Conservation (phyloP, 495 filamentous ascomycete genomes). For the Daldinia concentrica region DNA sequence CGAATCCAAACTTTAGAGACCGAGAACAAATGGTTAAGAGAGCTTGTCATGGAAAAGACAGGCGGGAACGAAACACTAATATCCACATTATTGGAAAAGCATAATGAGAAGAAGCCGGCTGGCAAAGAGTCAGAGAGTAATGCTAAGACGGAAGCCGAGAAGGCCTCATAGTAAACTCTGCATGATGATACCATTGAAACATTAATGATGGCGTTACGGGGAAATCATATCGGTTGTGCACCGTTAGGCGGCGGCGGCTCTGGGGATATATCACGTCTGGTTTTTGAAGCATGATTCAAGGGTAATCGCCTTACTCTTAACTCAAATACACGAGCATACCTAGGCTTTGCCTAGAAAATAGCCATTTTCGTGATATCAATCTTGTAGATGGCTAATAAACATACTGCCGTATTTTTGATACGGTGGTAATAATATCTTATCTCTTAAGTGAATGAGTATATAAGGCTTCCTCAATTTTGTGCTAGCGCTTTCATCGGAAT, state of each 20-base stretch:
- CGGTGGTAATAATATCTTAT: not conserved
- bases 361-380: constrained; percentile 10
- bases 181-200: constrained; percentile 21
- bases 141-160: constrained; percentile 32
- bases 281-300: constrained; percentile 26
- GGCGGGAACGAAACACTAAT: constrained; percentile 63
- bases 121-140: constrained; percentile 29
- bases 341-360: not conserved
- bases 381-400: not conserved
- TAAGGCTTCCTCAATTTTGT: constrained; percentile 20
- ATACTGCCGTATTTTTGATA: not conserved
- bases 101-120: constrained; percentile 39
- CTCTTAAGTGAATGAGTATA: not conserved
- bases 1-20: constrained; percentile 88
- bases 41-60: constrained; percentile 91
- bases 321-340: constrained; percentile 7
- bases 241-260: constrained; percentile 16
- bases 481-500: constrained; percentile 23
- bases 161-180: constrained; percentile 23
- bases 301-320: constrained; percentile 14
- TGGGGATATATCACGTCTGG: constrained; percentile 34
- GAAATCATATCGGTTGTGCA: constrained; percentile 24
- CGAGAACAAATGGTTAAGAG: constrained; percentile 97
- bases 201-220: constrained; percentile 40
- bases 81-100: constrained; percentile 56